phyloP scores from a whole-genome alignment of 768 basidiomycete genomes.

The Mycena vitilis region DNA sequence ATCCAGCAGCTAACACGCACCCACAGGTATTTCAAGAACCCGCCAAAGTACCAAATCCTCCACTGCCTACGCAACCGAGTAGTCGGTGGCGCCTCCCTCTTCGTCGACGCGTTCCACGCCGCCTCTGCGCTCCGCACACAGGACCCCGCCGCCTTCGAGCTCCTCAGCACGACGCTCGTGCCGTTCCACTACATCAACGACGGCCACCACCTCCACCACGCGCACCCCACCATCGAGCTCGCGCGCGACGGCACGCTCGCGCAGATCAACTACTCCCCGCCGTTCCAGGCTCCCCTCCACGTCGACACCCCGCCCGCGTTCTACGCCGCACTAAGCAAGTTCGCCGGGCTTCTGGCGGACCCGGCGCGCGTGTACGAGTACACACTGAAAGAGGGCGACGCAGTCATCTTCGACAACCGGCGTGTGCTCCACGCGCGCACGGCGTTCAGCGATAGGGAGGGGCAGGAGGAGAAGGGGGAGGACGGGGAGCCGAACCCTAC shows the following conservation, averaged over 20 bases:
- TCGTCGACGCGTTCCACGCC: conserved; percentile 82
- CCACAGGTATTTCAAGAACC: conserved; percentile 83
- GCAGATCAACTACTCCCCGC: conserved; percentile 92
- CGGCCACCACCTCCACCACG: conserved; percentile 80
- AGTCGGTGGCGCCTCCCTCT: conserved; percentile 84
- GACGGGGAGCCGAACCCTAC: conserved; percentile 70
- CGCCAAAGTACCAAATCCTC: conserved; percentile 92
- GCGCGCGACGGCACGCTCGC: conserved; percentile 53
- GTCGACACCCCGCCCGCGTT: conserved; percentile 65
- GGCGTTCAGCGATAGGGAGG: conserved; percentile 67
- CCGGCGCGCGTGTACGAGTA: conserved; percentile 66
- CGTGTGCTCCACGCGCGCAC: conserved; percentile 89
- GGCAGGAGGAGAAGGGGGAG: conserved; percentile 41
- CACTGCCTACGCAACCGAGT: conserved; percentile 92
- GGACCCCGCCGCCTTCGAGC: conserved; percentile 64
- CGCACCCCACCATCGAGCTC: conserved; percentile 84
- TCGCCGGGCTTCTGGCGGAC: conserved; percentile 68
- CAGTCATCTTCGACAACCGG: conserved; percentile 92
- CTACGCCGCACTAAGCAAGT: conserved; percentile 71
- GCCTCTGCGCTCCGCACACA: conserved; percentile 63
- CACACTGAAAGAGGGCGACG: conserved; percentile 83
- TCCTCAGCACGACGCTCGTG: conserved; percentile 74
- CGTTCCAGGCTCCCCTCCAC: conserved; percentile 89
- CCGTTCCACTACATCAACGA: conserved; percentile 93
- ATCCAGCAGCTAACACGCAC: neutral